Evolutionary conservation across 352 stramenopile genomes (phyloP), one percentile per base, ranked within the genome.

Genomic region (Pythium insidiosum): DNA sequence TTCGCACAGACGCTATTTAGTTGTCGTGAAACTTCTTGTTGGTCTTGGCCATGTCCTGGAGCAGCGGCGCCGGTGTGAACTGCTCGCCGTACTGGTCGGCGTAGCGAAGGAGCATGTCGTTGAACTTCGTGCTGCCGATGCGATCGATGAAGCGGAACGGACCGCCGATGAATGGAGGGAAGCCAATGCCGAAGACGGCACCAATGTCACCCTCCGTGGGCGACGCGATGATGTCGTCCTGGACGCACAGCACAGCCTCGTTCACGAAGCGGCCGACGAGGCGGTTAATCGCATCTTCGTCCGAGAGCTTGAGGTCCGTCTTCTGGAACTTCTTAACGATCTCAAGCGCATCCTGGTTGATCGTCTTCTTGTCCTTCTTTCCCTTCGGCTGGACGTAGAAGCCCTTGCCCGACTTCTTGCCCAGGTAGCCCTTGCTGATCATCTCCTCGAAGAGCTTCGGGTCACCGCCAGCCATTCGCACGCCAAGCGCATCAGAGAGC

Each of bases 101-200:
- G 61, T 96, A 98, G 40, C 78, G 68, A 49, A 97, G 87, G 88
- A 99, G 98, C 74, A 91, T 95, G 59, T 97, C 93, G 39, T 95
- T 94, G 60, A 96, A 98, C 58, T 96, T 94, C 38, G 78, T 59
- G 52, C 84, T 94, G 46, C 95, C 96, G 19, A 97, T 54, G 47
- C 78, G 72, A 73, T 99, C 96, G 15, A 99, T 68, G 50, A 97
- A 94, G 33, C 93, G 80, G 87, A 99, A 99, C 20, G 95, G 95
- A 21, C 96, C 96, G 11, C 96, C 96, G 34, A 95, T 87, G 79
- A 98, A 98, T 34, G 95, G 96, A 24, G 94, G 91, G 70, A 99
- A 99, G 46, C 96, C 96, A 49, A 98, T 98, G 54, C 96, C 96
- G 66, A 99, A 99, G 16, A 99, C 94, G n/a, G 97, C 78, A 34